Evolutionary conservation across 2,329 filamentous ascomycete species (phyloP).

Genomic region (Amphichorda felina): DNA sequence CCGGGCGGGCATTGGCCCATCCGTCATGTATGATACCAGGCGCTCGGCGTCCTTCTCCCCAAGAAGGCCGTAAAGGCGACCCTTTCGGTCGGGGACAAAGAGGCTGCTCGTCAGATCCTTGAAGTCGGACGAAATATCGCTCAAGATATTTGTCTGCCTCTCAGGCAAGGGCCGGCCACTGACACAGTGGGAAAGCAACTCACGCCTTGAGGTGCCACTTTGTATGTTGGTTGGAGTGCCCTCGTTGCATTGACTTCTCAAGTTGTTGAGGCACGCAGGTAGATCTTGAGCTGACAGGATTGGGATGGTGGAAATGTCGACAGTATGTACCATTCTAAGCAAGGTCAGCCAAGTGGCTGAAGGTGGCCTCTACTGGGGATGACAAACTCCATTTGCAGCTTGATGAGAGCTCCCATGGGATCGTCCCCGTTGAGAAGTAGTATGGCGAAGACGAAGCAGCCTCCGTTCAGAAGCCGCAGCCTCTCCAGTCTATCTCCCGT

Average conservation of each 20-base stretch:
- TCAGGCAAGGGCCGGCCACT: conserved; percentile 13
- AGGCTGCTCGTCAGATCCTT: conserved; percentile 12
- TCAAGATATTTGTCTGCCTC: conserved; percentile 14
- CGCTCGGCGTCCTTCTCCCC: conserved; percentile 15
- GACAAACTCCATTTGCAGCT: conserved; percentile 31
- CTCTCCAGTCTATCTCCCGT: conserved; percentile 23
- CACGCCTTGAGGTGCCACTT: conserved; percentile 1
- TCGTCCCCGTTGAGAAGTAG: conserved; percentile 25
- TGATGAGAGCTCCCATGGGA: conserved; percentile 22
- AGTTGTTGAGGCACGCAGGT: conserved; percentile 22
- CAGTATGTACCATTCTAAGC: conserved; percentile 19
- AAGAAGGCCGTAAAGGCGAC: conserved; percentile 12
- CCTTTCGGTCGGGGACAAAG: conserved; percentile 8
- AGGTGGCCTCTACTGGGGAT: neutral
- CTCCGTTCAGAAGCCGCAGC: conserved; percentile 26
- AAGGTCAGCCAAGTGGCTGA: neutral
- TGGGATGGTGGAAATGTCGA: conserved; percentile 28
- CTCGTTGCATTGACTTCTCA: conserved; percentile 12
- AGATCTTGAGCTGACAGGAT: conserved; percentile 22
- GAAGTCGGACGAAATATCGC: conserved; percentile 13
- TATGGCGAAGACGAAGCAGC: conserved; percentile 26
- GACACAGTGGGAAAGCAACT: conserved; percentile 13
- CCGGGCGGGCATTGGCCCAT: conserved; percentile 6
- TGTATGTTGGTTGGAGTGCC: neutral
- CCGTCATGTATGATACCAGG: conserved; percentile 16